Evolutionary conservation across 2,329 filamentous ascomycete species (phyloP).

Genomic region (Curvularia sp.): DNA sequence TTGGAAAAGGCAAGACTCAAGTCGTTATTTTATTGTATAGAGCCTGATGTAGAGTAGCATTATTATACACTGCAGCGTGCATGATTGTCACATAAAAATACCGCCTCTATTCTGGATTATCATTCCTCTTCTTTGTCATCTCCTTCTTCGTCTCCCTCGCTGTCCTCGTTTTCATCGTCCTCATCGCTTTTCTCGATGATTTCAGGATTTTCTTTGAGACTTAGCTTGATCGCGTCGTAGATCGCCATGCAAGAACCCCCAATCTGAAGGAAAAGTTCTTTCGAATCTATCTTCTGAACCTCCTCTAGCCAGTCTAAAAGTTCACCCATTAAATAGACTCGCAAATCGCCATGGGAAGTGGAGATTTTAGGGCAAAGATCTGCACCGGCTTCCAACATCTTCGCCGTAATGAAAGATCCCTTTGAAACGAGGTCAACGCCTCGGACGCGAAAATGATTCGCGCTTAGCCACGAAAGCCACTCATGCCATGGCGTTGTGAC

Average conservation of each 20-base stretch:
- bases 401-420: not conserved
- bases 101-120: not conserved
- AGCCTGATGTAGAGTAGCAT: not conserved
- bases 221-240: not conserved
- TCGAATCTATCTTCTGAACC: accelerated
- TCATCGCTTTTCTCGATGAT: not conserved
- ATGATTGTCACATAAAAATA: not conserved
- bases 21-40: not conserved
- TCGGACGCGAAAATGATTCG: no score
- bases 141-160: not conserved
- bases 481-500: not conserved
- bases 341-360: not conserved
- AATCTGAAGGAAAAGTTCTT: not conserved
- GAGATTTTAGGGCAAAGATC: not conserved
- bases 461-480: not conserved
- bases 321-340: not conserved
- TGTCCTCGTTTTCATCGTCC: not conserved
- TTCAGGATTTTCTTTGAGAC: not conserved
- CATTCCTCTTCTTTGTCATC: not conserved
- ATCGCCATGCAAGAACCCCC: not conserved
- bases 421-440: no score
- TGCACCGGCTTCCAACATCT: not conserved
- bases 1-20: not conserved
- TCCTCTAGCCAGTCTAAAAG: not conserved
- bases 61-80: not conserved